Evolutionary conservation across 1,284 basidiomycete species (phyloP), one percentile per base, ranked within the genome.

Genomic region (Malassezia pachydermatis): DNA sequence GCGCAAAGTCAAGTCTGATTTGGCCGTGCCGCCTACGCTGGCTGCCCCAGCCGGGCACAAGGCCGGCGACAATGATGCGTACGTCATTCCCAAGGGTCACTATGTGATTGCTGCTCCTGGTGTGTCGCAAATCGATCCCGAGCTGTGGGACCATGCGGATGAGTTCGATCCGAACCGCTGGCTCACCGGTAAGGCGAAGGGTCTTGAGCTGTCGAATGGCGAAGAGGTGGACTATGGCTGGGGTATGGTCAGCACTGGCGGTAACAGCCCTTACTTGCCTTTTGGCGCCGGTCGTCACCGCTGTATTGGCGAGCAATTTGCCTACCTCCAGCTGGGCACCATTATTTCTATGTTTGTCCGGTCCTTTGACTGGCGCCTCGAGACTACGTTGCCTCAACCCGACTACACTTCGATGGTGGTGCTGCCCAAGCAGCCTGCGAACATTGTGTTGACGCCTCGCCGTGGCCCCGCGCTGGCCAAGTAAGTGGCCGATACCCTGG

Each of bases 291-390:
- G 66, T 14, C 40, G 68, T n/a, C 89, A 95, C 75, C 78, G 89
- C 49, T 95, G 90, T 73, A 92, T 94, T 59, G 89, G 89, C 58
- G 89, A 94, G 75, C 86, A 88, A 80, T 98, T 96, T 67, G 94
- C 94, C 13, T 92, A 95, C 72, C 75, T 96, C 47, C 94, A 99
- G 75, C 77, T 98, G 22, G 85, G 88, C 36, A 83, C 83, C 5
- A 78, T 98, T 69, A 76, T 98, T 55, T 73, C 82, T 7, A 86
- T 83, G 9, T 72, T 98, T 52, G 75, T 96, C 32, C 81, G 90
- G 46, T 75, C 79, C 51, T 76, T 86, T 55, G 84, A 87, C 70
- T 70, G 95, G 71, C 78, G 78, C 45, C 76, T 94, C 30, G 82
- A 78, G 33, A 55, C 54, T 1, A 70, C 73, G 3, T 71, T 98